Evolutionary conservation across 108 stramenopile genomes (phyloP).

Genomic region (Nitzschia inconspicua): DNA sequence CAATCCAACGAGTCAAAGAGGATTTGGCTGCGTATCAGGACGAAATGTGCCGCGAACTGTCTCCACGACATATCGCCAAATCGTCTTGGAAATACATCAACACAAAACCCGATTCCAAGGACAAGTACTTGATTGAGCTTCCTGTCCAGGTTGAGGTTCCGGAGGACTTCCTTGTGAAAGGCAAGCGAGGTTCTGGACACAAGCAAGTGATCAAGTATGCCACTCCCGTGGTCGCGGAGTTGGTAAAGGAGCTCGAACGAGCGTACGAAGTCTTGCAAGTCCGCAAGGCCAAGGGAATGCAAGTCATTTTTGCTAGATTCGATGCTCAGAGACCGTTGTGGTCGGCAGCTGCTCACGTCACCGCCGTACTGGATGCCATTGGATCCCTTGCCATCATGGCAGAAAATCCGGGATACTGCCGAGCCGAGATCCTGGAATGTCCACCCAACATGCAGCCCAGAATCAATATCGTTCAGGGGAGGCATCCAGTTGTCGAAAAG

Average conservation of each 20-base stretch:
- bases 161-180: constrained; percentile 78
- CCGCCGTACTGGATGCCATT: constrained; percentile 93
- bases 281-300: constrained; percentile 89
- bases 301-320: constrained; percentile 93
- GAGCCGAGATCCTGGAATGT: constrained; percentile 75
- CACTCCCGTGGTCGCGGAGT: constrained; percentile 65
- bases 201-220: constrained; percentile 93
- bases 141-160: constrained; percentile 84
- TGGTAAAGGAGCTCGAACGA: constrained; percentile 77
- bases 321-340: constrained; percentile 82
- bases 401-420: constrained; percentile 66
- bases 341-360: constrained; percentile 82
- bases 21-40: constrained; percentile 83
- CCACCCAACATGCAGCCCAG: constrained; percentile 39
- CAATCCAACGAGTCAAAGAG: constrained; percentile 59
- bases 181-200: constrained; percentile 76
- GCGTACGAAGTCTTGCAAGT: constrained; percentile 79
- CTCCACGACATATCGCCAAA: constrained; percentile 38
- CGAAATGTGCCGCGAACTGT: constrained; percentile 67
- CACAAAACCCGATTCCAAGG: constrained; percentile 86
- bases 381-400: constrained; percentile 88
- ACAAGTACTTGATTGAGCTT: constrained; percentile 93
- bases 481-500: constrained; percentile 94
- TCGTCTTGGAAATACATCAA: constrained; percentile 83
- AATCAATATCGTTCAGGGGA: constrained; percentile 79